Base-by-base conservation (phyloP, 2,329 filamentous ascomycete genomes). In the Aspergillus terreus region DNA sequence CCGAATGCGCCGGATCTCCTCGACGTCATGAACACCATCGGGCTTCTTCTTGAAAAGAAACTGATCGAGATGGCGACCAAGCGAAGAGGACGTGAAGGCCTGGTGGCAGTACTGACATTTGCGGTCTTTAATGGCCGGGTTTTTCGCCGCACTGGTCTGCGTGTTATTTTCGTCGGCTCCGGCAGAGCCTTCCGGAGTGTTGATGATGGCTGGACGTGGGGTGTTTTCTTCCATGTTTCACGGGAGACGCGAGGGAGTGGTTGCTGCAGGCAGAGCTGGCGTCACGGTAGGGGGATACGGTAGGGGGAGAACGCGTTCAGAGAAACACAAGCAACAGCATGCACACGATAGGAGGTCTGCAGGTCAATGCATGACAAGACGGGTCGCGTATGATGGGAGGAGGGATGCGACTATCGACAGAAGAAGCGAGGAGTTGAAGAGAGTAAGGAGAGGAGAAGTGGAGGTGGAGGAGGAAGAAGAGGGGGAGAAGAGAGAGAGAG, bases 21-120 rank as follows among this genome's bases (percentile, higher is more conserved):
- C 89, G 52, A 96, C 89, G 74, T 95, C 81, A 72, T 97, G 92
- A 43, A 96, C 75, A 46, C 92, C 92, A 72, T 97, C 92, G 1
- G 92, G 90, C 69, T 96, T 96, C 75, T 91, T 95, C 53, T 91
- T 87, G 66, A 91, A 92, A 64, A 96, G 92, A 71, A 95, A 96
- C 36, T 96, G 82, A 69, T 97, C 92, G 59, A 96, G 85, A 72
- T 97, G 92, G 43, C 92, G 87, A 46, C 92, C 92, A 48, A 97
- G 83, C 2, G 90, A 95, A 14, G 91, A 96, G 1, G 92, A 96
- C 14, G 92, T 96, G 68, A 96, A 97, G 6, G 87, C 80, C 70
- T 96, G 90, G 44, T 84, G 80, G 71, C 92, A 97, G 75, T 90
- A 97, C 33, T 86, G 88, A 69, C 92, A 96, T 58, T 79, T 85